Percentiles rank a stretch among this genome's conserved stretches.
phyloP scores from a whole-genome alignment of 768 basidiomycete genomes.

The Wakefieldia striispora region DNA sequence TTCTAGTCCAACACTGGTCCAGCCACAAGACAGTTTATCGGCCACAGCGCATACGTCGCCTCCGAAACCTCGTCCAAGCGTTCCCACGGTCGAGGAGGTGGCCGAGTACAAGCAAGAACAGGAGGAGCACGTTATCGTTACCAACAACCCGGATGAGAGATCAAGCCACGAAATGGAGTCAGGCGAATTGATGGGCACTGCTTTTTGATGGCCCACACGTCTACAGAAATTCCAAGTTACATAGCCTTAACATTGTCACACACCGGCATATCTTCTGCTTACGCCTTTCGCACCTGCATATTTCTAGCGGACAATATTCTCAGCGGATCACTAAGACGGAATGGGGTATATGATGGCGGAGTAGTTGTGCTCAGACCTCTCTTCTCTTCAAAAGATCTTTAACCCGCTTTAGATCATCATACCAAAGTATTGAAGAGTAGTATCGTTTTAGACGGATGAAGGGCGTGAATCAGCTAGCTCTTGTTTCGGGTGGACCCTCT shows the following conservation, averaged over 20 bases:
- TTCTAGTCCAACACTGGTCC: constrained; percentile 9
- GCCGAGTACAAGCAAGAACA: constrained; percentile 20
- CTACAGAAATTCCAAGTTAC: neutral
- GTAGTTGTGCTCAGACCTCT: neutral
- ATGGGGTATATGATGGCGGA: neutral
- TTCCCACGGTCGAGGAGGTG: constrained; percentile 28
- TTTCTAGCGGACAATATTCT: neutral
- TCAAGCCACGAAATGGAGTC: constrained; percentile 12
- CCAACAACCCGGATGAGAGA: constrained; percentile 3
- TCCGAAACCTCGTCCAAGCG: constrained; percentile 12
- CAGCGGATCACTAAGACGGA: neutral
- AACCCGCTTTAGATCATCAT: too few species aligned
- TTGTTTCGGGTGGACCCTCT: too few species aligned
- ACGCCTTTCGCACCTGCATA: neutral
- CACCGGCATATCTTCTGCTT: neutral
- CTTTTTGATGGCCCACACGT: constrained; percentile 20
- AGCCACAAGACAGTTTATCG: neutral
- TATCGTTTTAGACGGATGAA: neutral
- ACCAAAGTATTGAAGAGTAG: neutral
- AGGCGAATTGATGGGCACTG: constrained; percentile 28
- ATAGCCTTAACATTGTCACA: neutral
- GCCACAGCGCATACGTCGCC: constrained; percentile 11
- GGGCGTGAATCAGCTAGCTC: too few species aligned
- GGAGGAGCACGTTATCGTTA: constrained; percentile 10
- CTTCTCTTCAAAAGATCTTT: neutral